phyloP scores from a whole-genome alignment of 2,329 filamentous ascomycete species.

The Clonostachys sp. region DNA sequence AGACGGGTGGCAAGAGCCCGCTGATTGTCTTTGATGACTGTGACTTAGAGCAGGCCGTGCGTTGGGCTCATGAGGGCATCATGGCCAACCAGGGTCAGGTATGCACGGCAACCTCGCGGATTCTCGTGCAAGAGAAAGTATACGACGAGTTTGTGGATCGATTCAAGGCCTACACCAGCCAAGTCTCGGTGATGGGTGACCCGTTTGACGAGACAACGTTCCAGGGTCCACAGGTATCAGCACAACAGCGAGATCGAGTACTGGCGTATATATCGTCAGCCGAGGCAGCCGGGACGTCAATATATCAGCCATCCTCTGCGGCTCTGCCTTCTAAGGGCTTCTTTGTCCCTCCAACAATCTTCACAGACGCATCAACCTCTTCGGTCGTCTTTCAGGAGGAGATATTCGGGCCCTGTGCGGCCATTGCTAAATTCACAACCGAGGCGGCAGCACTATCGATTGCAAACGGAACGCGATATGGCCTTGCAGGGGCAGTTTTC shows the following conservation, averaged over 20 bases:
- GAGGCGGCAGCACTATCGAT: conserved; percentile 18
- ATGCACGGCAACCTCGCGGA: conserved; percentile 53
- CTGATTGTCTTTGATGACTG: conserved; percentile 57
- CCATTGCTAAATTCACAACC: conserved; percentile 14
- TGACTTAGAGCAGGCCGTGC: conserved; percentile 59
- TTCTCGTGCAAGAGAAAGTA: conserved; percentile 52
- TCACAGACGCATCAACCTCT: conserved; percentile 13
- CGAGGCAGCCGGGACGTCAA: conserved; percentile 54
- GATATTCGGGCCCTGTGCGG: conserved; percentile 22
- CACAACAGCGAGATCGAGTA: conserved; percentile 59
- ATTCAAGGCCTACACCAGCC: conserved; percentile 53
- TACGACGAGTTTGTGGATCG: conserved; percentile 56
- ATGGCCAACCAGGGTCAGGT: conserved; percentile 56
- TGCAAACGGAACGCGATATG: conserved; percentile 41
- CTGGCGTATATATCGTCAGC: conserved; percentile 62
- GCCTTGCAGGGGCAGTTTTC: conserved; percentile 50
- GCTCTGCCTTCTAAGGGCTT: conserved; percentile 12
- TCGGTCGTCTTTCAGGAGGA: conserved; percentile 18
- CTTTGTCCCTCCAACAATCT: conserved; percentile 19
- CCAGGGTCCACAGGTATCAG: conserved; percentile 66
- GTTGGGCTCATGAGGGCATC: conserved; percentile 33
- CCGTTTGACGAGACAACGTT: conserved; percentile 60
- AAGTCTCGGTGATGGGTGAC: conserved; percentile 56
- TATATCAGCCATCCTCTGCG: conserved; percentile 21
- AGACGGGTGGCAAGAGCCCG: conserved; percentile 58